phyloP scores from a whole-genome alignment of 768 basidiomycete genomes.

The Psilocybe cubensis region DNA sequence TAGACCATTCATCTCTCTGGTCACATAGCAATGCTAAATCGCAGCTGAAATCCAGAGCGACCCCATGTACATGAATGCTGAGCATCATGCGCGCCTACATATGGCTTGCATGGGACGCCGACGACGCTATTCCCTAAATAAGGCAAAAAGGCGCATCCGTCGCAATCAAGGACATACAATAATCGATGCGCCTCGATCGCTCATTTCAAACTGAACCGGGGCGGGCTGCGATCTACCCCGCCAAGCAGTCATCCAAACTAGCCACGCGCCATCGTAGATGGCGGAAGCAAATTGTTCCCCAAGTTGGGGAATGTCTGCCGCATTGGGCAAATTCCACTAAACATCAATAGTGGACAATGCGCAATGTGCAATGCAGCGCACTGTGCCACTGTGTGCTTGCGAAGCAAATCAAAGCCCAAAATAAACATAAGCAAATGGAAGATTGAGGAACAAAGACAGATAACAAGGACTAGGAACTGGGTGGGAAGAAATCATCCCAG shows the following conservation, averaged over 20 bases:
- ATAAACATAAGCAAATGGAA: neutral
- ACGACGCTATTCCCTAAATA: constrained; percentile 4
- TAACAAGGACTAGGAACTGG: neutral
- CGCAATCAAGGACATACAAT: constrained; percentile 14
- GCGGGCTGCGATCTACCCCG: neutral
- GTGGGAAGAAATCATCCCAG: neutral
- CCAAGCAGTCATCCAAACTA: constrained; percentile 6
- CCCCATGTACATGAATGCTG: neutral
- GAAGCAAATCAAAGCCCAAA: neutral
- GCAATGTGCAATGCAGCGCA: neutral
- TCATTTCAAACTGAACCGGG: constrained; percentile 3
- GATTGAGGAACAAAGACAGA: constrained; percentile 14
- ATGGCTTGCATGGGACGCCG: neutral
- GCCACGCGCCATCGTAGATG: neutral
- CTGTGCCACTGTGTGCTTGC: neutral
- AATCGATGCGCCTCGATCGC: constrained; percentile 15
- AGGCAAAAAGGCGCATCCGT: constrained; percentile 6
- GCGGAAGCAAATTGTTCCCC: neutral
- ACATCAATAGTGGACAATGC: neutral
- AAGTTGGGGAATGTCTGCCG: neutral
- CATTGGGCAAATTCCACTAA: neutral
- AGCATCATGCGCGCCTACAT: neutral
- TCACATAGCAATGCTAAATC: too few relatives aligned
- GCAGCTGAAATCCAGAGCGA: too few relatives aligned
- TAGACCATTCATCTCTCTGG: too few relatives aligned